These are phyloP conservation scores for Antrodiella citrinella DNA, from an alignment of 768 basidiomycete species.

Conservation along the genomic window DNA sequence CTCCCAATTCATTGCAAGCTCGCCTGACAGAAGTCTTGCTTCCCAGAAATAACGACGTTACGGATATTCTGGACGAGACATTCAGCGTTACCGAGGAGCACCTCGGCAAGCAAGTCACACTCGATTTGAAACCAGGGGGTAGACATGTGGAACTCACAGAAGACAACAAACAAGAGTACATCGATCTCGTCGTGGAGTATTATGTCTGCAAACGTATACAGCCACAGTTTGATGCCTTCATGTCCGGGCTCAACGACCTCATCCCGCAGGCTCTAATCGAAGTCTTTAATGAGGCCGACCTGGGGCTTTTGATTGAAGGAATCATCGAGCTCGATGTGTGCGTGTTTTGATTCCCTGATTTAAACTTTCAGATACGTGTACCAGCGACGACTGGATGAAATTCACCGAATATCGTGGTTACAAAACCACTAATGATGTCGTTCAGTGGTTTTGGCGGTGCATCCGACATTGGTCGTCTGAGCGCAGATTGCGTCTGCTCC, in stretches of 20 bases:
- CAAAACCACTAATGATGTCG: constrained; percentile 89
- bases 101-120: constrained; percentile 96
- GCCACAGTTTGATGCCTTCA: constrained; percentile 98
- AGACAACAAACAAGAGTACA: constrained; percentile 99
- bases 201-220: constrained; percentile 95
- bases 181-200: constrained; percentile 90
- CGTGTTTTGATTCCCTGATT: constrained; percentile 29
- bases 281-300: constrained; percentile 96
- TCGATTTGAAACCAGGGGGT: constrained; percentile 89
- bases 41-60: constrained; percentile 97
- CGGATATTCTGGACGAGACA: constrained; percentile 95
- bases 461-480: constrained; percentile 97
- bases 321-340: constrained; percentile 99
- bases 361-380: neutral
- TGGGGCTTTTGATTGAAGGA: constrained; percentile 95
- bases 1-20: neutral
- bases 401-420: constrained; percentile 98
- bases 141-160: constrained; percentile 82
- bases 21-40: no score
- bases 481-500: constrained; percentile 90
- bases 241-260: constrained; percentile 99
- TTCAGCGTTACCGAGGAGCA: constrained; percentile 96
- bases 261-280: constrained; percentile 97
- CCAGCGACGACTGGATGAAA: constrained; percentile 95
- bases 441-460: constrained; percentile 99